Percentiles rank a stretch among this genome's conserved stretches.
These are phyloP conservation scores for Piloderma croceum DNA, from an alignment of 768 basidiomycete genomes.

Conservation along the genomic window DNA sequence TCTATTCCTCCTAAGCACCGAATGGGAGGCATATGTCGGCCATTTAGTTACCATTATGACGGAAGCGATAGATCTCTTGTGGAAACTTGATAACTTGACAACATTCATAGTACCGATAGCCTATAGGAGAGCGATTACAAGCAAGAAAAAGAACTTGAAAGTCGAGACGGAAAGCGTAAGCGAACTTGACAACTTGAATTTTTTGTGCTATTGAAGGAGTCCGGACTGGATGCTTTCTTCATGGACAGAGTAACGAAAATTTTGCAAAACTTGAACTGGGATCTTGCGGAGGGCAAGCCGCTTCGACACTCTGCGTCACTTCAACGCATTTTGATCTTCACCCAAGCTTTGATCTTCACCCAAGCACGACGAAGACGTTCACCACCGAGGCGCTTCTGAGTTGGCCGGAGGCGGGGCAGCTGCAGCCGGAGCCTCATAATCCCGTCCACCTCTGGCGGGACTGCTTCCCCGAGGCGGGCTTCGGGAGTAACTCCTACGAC, in stretches of 20 bases:
- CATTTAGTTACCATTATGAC: too few relatives aligned
- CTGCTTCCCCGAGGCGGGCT: conserved; percentile 75
- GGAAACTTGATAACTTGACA: too few relatives aligned
- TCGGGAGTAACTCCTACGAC: conserved; percentile 71
- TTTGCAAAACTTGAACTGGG: conserved; percentile 38
- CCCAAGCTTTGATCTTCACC: conserved; percentile 22
- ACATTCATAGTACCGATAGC: conserved; percentile 43
- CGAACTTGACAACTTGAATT: conserved; percentile 65
- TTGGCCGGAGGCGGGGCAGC: conserved; percentile 25
- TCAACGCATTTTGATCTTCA: conserved; percentile 32
- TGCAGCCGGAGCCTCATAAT: conserved; percentile 38
- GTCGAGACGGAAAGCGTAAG: conserved; percentile 40
- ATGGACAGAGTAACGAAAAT: conserved; percentile 47
- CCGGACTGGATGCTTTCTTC: conserved; percentile 39
- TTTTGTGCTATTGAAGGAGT: conserved; percentile 50
- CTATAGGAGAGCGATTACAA: conserved; percentile 37
- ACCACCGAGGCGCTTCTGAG: conserved; percentile 56
- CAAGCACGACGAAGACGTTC: conserved; percentile 29
- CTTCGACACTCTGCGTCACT: conserved; percentile 39
- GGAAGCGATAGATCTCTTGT: too few relatives aligned
- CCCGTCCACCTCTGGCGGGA: conserved; percentile 36
- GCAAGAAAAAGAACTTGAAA: conserved; percentile 51
- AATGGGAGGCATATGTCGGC: too few relatives aligned
- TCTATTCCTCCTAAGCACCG: too few relatives aligned
- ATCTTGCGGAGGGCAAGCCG: conserved; percentile 30